These are phyloP conservation scores for Phytophthora citrophthora DNA, from an alignment of 352 stramenopile species.

Conservation along the genomic window DNA sequence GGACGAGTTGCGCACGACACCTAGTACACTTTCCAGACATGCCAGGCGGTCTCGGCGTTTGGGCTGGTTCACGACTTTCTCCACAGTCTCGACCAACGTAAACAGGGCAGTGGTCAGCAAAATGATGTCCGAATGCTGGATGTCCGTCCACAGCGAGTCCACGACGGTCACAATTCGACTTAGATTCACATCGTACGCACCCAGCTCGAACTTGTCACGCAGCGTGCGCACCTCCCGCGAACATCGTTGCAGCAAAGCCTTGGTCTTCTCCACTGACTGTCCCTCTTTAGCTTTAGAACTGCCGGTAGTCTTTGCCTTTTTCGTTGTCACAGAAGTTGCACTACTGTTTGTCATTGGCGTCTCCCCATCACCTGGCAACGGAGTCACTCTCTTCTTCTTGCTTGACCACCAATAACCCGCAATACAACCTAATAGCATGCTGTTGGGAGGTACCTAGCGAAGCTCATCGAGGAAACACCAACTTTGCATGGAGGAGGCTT, in stretches of 20 bases:
- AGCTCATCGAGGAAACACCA: too few species aligned
- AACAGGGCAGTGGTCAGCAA: conserved; percentile 47
- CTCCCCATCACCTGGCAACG: conserved; percentile 23
- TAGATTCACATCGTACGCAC: conserved; percentile 48
- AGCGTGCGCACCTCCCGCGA: conserved; percentile 38
- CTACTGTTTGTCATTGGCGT: background rate
- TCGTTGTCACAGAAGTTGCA: background rate
- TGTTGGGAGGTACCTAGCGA: too few species aligned
- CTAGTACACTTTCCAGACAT: conserved; percentile 56
- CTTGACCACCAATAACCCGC: background rate
- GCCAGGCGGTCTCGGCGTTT: conserved; percentile 57
- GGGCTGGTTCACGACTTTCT: conserved; percentile 37
- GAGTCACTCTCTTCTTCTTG: conserved; percentile 40
- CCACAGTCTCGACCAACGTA: conserved; percentile 48
- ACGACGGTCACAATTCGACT: conserved; percentile 56
- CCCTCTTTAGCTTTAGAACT: conserved; percentile 18
- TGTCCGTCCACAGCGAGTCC: conserved; percentile 42
- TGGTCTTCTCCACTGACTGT: conserved; percentile 29
- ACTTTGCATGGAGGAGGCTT: too few species aligned
- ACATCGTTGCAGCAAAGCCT: conserved; percentile 36
- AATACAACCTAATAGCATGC: too few species aligned
- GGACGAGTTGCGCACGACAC: conserved; percentile 32
- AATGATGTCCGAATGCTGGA: conserved; percentile 44
- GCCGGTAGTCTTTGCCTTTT: conserved; percentile 1
- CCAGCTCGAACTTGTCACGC: conserved; percentile 49